Percentiles rank a stretch among this genome's conserved stretches.
phyloP scores from a whole-genome alignment of 345 rosid species.

The Turnera subulata region DNA sequence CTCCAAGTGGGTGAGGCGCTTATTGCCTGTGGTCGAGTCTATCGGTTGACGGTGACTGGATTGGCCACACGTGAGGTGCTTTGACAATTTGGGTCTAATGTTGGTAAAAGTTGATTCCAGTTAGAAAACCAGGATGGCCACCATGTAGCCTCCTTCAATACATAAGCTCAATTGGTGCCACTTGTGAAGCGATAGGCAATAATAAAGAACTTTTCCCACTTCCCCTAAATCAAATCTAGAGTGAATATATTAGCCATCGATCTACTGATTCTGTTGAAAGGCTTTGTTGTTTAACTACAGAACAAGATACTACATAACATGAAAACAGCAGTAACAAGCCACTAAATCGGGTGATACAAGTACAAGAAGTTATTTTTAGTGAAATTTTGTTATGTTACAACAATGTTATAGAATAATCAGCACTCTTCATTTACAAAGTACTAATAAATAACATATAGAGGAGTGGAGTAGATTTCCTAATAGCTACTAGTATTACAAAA shows the following conservation, averaged over 20 bases:
- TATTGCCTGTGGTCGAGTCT: background rate
- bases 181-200: no score
- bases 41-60: background rate
- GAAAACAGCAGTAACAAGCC: background rate
- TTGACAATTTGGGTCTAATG: background rate
- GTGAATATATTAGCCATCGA: no score
- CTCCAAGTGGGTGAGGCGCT: background rate
- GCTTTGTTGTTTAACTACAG: no score
- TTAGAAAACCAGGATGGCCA: no score
- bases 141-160: no score
- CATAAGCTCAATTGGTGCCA: no score
- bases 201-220: no score
- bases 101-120: background rate
- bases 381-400: background rate
- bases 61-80: background rate
- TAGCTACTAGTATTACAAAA: conserved; percentile 18
- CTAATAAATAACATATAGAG: background rate
- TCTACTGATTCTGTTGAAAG: no score
- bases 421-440: background rate
- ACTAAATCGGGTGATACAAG: background rate
- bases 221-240: no score
- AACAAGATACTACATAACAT: no score
- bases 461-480: background rate
- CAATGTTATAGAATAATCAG: background rate
- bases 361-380: background rate